Evolutionary conservation across 2,329 filamentous ascomycete genomes (phyloP).

Genomic region (Cordyceps farinosa): DNA sequence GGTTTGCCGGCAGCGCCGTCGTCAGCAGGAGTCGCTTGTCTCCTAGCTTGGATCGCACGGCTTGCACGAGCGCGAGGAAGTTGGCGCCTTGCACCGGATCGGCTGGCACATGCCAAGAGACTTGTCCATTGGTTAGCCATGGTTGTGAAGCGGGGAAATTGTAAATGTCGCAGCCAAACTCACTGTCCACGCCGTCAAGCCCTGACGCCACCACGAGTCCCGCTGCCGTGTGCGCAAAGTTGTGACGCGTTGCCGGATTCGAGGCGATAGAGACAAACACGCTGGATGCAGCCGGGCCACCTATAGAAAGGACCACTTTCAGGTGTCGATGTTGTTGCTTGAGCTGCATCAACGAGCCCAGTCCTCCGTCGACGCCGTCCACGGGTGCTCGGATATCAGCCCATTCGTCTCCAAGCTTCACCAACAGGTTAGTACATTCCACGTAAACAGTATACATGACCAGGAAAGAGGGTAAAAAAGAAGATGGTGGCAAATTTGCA

Average conservation of each 20-base stretch:
- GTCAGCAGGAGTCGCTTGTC: slow-evolving; percentile 66
- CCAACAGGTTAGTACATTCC: not conserved
- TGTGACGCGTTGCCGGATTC: slow-evolving; percentile 57
- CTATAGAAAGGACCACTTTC: slow-evolving; percentile 73
- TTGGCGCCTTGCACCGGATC: slow-evolving; percentile 63
- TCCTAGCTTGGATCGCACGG: slow-evolving; percentile 64
- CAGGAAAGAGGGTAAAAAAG: not conserved
- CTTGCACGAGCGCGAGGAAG: slow-evolving; percentile 65
- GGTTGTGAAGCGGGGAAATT: not conserved
- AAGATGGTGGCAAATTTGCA: slow-evolving; percentile 22
- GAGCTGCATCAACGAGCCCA: slow-evolving; percentile 69
- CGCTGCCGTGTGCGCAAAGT: slow-evolving; percentile 65
- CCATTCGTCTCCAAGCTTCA: slow-evolving; percentile 73
- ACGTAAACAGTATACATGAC: not conserved
- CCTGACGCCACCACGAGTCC: slow-evolving; percentile 67
- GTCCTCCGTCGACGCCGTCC: slow-evolving; percentile 66
- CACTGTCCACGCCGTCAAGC: slow-evolving; percentile 64
- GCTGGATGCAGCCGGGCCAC: slow-evolving; percentile 62
- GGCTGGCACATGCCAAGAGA: slow-evolving; percentile 77
- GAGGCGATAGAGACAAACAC: slow-evolving; percentile 66
- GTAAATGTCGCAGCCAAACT: slow-evolving; percentile 22
- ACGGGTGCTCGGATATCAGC: slow-evolving; percentile 70
- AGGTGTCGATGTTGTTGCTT: slow-evolving; percentile 69
- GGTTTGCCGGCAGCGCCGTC: slow-evolving; percentile 66
- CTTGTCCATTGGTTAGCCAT: slow-evolving; percentile 39